Evolutionary conservation across 805 yeast genomes (phyloP), one percentile per base, ranked within the genome.

Genomic region (Maudiozyma barnettii): DNA sequence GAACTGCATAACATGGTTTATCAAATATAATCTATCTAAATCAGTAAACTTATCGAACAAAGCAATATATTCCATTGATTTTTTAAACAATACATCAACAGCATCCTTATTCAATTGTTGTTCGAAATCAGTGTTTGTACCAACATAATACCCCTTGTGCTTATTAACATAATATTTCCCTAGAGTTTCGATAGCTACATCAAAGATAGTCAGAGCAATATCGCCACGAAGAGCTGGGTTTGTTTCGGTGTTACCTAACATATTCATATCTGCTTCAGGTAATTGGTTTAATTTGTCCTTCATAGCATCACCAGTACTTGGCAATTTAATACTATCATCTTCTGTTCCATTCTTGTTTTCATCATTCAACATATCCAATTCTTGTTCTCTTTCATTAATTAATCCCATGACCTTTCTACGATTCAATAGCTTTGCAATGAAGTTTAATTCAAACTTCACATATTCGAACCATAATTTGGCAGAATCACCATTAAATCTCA

Each of bases 221-320:
- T 83, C 88, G 47, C 93, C 91, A 50, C 76, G 75, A 49, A 84
- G 63, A 0, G 88, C 91, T 7, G 91, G 90, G 56, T 84, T 84
- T 22, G 87, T 78, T 43, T 86, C 95, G n/a, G 83, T 81, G 51
- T 81, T 80, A 22, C 96, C 97, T 54, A 90, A 71, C 74, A 87
- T 81, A 57, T 80, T 82, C 71, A 87, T 74, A 60, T 89, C 93
- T 30, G 89, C 85, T 53, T 89, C 96, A 0, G 97, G 96, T 51
- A 90, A 72, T 45, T 77, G 75, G 48, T 81, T 79, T 59, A 90
- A 71, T 56, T 79, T 78, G 48, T 77, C 78, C 52, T 79, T 79
- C 63, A 81, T 56, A 12, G 72, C 74, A 44, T 81, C 87, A 21
- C 74, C 74, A 9, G 73, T 69, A 7, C 70, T 72, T 26, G 79